Evolutionary conservation across 805 yeast species (phyloP).

Genomic region (Candida succiphila): DNA sequence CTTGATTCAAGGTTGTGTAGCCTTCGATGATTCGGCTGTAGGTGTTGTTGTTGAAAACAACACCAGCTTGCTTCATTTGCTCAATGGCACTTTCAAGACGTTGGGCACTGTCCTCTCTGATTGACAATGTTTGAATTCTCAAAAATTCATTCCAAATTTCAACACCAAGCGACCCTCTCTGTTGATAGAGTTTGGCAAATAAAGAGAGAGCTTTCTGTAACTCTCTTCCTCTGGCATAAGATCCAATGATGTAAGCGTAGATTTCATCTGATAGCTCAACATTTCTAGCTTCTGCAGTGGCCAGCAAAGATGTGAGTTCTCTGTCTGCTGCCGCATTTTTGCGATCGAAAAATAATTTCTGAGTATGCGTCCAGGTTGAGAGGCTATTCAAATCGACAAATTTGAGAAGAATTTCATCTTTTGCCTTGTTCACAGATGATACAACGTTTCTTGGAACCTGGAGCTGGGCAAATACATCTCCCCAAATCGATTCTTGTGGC

Average conservation of each 20-base stretch:
- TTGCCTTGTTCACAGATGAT: too few species aligned
- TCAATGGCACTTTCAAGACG: conserved; percentile 29
- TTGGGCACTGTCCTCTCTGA: conserved; percentile 17
- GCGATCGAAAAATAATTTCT: too few species aligned
- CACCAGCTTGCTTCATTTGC: conserved; percentile 14
- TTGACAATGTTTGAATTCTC: conserved; percentile 17
- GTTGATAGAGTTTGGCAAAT: conserved; percentile 38
- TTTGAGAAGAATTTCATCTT: too few species aligned
- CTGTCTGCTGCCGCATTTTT: too few species aligned
- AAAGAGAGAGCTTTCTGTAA: conserved; percentile 29
- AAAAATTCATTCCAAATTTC: conserved; percentile 52
- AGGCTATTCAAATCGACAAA: too few species aligned
- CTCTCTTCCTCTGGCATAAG: conserved; percentile 27
- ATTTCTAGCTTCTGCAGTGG: conserved; percentile 16
- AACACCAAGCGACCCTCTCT: conserved; percentile 26
- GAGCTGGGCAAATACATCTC: too few species aligned
- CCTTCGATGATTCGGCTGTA: conserved; percentile 37
- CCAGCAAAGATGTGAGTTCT: too few species aligned
- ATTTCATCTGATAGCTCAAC: conserved; percentile 30
- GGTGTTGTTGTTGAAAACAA: conserved; percentile 36
- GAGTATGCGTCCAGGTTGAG: too few species aligned
- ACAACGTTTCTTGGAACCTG: too few species aligned
- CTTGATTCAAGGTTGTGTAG: conserved; percentile 29
- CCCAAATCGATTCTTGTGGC: too few species aligned
- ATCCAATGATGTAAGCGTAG: conserved; percentile 34